phyloP scores from a whole-genome alignment of 495 filamentous ascomycete genomes.

The Penicillium ucsense region DNA sequence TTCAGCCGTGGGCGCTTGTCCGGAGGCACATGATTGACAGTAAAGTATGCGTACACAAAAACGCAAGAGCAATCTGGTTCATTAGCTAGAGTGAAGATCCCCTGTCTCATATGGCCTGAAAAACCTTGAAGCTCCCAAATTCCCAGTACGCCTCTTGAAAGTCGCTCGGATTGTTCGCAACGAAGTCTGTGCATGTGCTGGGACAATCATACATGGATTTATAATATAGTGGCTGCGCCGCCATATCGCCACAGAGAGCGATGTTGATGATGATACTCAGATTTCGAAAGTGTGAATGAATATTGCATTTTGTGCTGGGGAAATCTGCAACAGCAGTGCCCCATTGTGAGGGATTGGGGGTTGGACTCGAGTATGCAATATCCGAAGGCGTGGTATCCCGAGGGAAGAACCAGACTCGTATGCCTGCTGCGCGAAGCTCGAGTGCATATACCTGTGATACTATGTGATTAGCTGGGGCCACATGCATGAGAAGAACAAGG shows the following conservation, averaged over 20 bases:
- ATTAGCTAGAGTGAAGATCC: too few species aligned
- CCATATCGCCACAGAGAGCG: slow-evolving; percentile 26
- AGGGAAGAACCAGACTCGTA: slow-evolving; percentile 29
- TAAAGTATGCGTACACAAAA: too few species aligned
- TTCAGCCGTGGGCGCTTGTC: too few species aligned
- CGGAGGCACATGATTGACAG: too few species aligned
- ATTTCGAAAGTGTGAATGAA: slow-evolving; percentile 28
- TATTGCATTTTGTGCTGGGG: slow-evolving; percentile 31
- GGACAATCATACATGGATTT: slow-evolving; percentile 21
- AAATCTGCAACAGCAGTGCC: slow-evolving; percentile 29
- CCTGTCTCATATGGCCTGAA: slow-evolving; percentile 6
- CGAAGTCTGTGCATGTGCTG: slow-evolving; percentile 21
- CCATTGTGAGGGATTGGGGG: slow-evolving; percentile 22
- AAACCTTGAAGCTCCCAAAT: slow-evolving; percentile 29
- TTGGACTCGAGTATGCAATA: slow-evolving; percentile 5
- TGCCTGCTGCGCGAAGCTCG: slow-evolving; percentile 23
- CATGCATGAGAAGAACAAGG: background rate
- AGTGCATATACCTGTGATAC: slow-evolving; percentile 20
- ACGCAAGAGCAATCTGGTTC: too few species aligned
- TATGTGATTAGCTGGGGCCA: background rate
- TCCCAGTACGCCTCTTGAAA: slow-evolving; percentile 34
- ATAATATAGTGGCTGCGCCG: slow-evolving; percentile 19
- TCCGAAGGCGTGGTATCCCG: slow-evolving; percentile 19
- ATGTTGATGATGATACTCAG: slow-evolving; percentile 36
- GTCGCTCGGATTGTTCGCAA: slow-evolving; percentile 19